These are phyloP conservation scores for Sarocladium kiliense DNA, from an alignment of 2,329 filamentous ascomycete genomes.

Conservation along the genomic window DNA sequence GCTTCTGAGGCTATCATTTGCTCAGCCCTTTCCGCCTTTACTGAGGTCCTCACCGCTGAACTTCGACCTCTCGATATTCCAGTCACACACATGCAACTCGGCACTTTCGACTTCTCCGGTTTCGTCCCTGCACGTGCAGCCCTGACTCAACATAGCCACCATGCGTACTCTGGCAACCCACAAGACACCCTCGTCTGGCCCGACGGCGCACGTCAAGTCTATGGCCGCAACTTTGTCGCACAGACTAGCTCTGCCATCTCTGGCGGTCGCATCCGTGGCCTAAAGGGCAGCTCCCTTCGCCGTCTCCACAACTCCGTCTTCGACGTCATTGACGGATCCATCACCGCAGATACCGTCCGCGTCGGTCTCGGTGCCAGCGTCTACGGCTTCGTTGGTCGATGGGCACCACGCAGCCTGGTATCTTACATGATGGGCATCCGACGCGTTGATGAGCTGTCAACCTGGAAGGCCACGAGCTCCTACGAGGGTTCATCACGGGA, in stretches of 20 bases:
- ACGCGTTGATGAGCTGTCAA: constrained; percentile 50
- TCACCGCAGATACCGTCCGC: constrained; percentile 59
- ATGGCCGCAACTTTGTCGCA: constrained; percentile 56
- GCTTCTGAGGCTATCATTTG: constrained; percentile 83
- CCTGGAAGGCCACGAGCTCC: constrained; percentile 42
- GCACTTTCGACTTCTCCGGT: constrained; percentile 79
- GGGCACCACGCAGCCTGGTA: constrained; percentile 72
- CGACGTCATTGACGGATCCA: constrained; percentile 71
- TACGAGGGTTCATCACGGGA: constrained; percentile 30
- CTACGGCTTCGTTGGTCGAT: constrained; percentile 81
- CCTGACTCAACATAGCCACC: constrained; percentile 27
- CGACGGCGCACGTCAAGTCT: constrained; percentile 53
- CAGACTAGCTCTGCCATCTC: constrained; percentile 52
- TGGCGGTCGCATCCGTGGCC: constrained; percentile 51
- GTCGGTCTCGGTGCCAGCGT: constrained; percentile 80
- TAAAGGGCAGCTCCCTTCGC: constrained; percentile 66
- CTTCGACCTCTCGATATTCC: constrained; percentile 69
- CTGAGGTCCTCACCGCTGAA: constrained; percentile 74
- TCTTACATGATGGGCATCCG: constrained; percentile 88
- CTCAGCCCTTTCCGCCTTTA: constrained; percentile 81
- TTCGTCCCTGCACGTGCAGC: constrained; percentile 45
- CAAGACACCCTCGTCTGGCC: constrained; percentile 57
- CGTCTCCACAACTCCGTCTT: constrained; percentile 85
- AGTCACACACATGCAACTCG: constrained; percentile 84
- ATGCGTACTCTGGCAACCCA: constrained; percentile 37